Evolutionary conservation across 768 basidiomycete species (phyloP), one percentile per base, ranked within the genome.

Genomic region (Serendipita vermifera): DNA sequence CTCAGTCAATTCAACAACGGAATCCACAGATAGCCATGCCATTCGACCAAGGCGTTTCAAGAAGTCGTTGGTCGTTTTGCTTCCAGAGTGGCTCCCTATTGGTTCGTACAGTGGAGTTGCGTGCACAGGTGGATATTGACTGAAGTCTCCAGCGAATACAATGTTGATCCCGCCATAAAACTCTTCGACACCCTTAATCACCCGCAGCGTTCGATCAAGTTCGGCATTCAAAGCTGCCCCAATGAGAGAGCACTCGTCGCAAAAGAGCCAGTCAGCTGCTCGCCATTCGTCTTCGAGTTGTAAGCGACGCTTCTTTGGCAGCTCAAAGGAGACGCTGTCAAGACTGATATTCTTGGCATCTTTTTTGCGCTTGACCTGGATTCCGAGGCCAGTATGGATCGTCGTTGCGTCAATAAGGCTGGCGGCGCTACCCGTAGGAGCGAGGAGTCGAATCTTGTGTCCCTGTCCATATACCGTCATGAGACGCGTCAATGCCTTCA

Each of bases 141-240:
- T 65, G 57, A 76, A 75, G 55, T 76, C 72, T 0, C 74, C 73
- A 0, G 71, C 70, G 55, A 73, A 72, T 1, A 75, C 71, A 1
- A 75, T 57, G 40, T 70, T 74, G 0, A 75, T 63, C 0, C 72
- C 71, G 3, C 74, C 72, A 62, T 73, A 75, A 0, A 63, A 58
- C 20, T 32, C 13, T 0, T 40, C 35, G 15, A 40, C 33, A 1
- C 58, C 69, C 57, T 70, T 74, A 0, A 70, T 72, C 0, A 62
- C 59, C 0, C 32, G 57, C 0, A 76, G 54, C 0, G 70, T 69
- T 20, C 68, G 55, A 55, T 65, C 68, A 9, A 77, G 68, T 2
- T 67, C 27, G 2, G 24, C 43, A 7, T 75, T 13, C 1, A 73
- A 39, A 26, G 66, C 57, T 3, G 29, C 0, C 56, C 73, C 67